Evolutionary conservation across 176 grass and related monocot species (phyloP).

Genomic region (Hordeum vulgare): DNA sequence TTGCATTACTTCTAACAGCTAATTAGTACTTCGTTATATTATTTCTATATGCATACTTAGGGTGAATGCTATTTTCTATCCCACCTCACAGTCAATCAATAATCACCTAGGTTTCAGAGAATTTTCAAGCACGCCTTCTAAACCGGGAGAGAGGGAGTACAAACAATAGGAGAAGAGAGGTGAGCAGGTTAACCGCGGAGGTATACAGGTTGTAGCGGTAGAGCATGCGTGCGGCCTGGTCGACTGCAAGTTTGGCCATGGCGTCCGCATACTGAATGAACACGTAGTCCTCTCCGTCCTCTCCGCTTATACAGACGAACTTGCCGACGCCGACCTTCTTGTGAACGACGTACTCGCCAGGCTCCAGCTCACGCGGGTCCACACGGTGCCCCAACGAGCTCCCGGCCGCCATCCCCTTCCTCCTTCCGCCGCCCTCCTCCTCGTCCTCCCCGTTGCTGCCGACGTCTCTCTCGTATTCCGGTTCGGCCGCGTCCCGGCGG

Average conservation of each 20-base stretch:
- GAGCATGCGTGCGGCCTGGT: conserved; percentile 72
- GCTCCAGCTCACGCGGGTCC: conserved; percentile 63
- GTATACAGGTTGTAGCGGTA: conserved; percentile 94
- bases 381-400: conserved; percentile 75
- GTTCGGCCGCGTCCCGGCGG: not conserved
- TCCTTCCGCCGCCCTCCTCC: conserved; percentile 9
- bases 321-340: conserved; percentile 95
- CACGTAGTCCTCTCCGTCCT: conserved; percentile 65
- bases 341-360: conserved; percentile 88
- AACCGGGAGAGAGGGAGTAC: no score
- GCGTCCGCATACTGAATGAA: conserved; percentile 86
- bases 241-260: conserved; percentile 91
- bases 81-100: no score
- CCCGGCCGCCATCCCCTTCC: conserved; percentile 29
- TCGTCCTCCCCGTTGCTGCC: not conserved
- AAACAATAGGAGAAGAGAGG: not conserved
- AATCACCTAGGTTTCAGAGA: no score
- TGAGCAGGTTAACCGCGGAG: not conserved
- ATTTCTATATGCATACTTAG: no score
- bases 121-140: no score
- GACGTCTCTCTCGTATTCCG: conserved; percentile 9
- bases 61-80: no score
- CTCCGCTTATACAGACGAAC: conserved; percentile 69
- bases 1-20: no score
- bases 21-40: no score